Percentiles rank a stretch among this genome's conserved stretches.
These are phyloP conservation scores for Exophiala spinifera DNA, from an alignment of 2,329 filamentous ascomycete species.

Conservation along the genomic window DNA sequence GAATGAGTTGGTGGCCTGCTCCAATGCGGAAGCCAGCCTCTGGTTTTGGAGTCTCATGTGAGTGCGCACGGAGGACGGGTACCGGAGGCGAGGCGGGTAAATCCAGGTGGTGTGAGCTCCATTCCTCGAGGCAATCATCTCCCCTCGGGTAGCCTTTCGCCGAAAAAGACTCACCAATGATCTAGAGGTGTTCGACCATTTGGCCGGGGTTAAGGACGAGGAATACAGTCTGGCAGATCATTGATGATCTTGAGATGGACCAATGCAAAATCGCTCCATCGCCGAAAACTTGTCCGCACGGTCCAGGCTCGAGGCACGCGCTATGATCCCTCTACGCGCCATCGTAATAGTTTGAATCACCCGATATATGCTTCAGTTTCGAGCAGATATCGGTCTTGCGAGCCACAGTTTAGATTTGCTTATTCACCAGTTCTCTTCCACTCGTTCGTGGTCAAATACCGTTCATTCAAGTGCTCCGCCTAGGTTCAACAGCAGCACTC, in stretches of 20 bases:
- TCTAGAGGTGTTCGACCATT: too few species aligned
- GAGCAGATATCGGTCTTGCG: conserved; percentile 7
- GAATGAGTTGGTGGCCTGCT: background rate
- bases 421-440: background rate
- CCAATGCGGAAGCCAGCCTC: too few species aligned
- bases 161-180: too few species aligned
- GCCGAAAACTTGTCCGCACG: conserved; percentile 7
- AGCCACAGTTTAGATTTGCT: background rate
- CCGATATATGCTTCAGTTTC: background rate
- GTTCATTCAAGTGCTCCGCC: background rate
- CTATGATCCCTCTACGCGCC: background rate
- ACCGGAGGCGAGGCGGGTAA: conserved; percentile 3
- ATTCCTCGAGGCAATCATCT: background rate
- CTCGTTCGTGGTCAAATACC: conserved; percentile 2
- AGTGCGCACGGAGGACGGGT: background rate
- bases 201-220: background rate
- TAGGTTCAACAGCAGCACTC: background rate
- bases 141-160: background rate
- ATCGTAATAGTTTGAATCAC: conserved; percentile 4
- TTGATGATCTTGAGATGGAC: conserved; percentile 1
- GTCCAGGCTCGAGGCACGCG: background rate
- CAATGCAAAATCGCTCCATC: conserved; percentile 1
- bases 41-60: too few species aligned
- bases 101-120: background rate
- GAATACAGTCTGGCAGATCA: background rate